Evolutionary conservation across 192 early-diverging fungal species (phyloP).

Genomic region (Gamsiella multidivaricata): DNA sequence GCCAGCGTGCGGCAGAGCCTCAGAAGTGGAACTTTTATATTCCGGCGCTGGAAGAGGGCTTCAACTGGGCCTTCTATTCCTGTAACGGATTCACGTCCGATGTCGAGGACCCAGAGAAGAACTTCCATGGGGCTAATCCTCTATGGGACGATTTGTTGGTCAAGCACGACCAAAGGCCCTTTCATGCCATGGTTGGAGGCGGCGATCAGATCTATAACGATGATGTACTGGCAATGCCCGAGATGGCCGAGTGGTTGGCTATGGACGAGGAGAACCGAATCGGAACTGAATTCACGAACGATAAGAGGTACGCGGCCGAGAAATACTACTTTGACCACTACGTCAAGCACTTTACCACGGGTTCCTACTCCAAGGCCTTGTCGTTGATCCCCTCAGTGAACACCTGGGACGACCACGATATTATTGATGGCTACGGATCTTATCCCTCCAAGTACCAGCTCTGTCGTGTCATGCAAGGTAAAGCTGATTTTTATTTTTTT

Average conservation of each 20-base stretch:
- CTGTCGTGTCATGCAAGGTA: conserved; percentile 77
- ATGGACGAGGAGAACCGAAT: conserved; percentile 59
- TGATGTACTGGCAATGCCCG: conserved; percentile 39
- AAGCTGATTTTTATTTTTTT: conserved; percentile 9
- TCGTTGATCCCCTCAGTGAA: conserved; percentile 81
- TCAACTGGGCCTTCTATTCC: conserved; percentile 76
- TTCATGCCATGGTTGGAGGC: conserved; percentile 78
- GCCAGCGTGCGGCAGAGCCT: conserved; percentile 5
- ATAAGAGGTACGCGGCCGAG: conserved; percentile 65
- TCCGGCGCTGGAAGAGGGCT: conserved; percentile 58
- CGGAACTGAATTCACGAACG: conserved; percentile 62
- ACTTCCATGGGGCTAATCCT: conserved; percentile 49
- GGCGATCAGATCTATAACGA: conserved; percentile 82
- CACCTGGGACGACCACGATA: conserved; percentile 90
- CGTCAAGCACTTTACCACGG: conserved; percentile 66
- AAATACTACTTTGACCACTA: conserved; percentile 81
- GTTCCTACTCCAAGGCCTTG: conserved; percentile 69
- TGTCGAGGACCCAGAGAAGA: conserved; percentile 55
- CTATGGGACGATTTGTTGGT: conserved; percentile 75
- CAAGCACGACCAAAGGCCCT: conserved; percentile 66
- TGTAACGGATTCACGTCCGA: conserved; percentile 79
- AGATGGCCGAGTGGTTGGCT: conserved; percentile 41
- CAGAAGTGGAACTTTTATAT: conserved; percentile 60
- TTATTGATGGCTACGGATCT: conserved; percentile 87
- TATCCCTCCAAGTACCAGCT: conserved; percentile 81